Conservation (phyloP, 331 rosid species). For the Malus hybrid region DNA sequence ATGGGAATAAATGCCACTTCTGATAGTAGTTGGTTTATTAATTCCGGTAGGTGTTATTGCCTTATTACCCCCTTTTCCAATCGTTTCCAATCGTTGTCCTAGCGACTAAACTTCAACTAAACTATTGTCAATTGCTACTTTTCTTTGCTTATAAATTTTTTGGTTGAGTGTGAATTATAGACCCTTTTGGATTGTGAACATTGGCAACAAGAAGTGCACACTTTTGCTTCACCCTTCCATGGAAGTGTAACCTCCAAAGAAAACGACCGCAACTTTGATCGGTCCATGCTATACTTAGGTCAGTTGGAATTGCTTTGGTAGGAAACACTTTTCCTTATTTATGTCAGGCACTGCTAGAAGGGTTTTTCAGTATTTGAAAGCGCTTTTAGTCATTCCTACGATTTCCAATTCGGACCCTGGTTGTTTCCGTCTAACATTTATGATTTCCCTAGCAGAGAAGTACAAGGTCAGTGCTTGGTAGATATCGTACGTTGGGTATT, state of each 20-base stretch:
- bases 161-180: not conserved
- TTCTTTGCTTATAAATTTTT: not conserved
- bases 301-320: too few relatives aligned
- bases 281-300: too few relatives aligned
- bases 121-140: not conserved
- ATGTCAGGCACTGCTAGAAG: too few relatives aligned
- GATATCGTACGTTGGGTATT: not conserved
- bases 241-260: not conserved
- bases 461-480: not conserved
- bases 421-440: not conserved
- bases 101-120: not conserved
- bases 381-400: too few relatives aligned
- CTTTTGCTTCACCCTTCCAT: not conserved
- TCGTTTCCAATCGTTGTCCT: not conserved
- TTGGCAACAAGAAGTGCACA: not conserved
- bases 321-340: too few relatives aligned
- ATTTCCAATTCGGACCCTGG: not conserved
- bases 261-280: not conserved
- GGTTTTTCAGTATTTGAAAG: too few relatives aligned
- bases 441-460: not conserved
- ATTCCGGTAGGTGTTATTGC: not conserved
- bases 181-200: not conserved
- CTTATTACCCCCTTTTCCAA: not conserved
- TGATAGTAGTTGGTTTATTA: not conserved
- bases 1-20: not conserved